Conservation (phyloP, 192 early-diverging fungal genomes). For the Phlyctochytrium planicorne region DNA sequence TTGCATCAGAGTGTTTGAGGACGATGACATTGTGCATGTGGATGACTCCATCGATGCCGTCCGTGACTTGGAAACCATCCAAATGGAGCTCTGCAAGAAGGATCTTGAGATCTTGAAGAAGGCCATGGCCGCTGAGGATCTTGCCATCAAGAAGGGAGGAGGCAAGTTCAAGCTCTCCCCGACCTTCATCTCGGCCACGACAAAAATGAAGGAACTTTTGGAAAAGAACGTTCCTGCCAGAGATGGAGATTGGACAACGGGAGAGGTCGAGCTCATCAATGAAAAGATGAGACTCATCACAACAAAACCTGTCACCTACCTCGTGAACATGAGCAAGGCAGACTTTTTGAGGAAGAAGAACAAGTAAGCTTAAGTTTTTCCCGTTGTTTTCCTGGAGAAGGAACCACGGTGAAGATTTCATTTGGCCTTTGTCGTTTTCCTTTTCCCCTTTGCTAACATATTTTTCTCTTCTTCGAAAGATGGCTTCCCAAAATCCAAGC, state of each 20-base stretch:
- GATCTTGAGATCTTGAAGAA: constrained; percentile 81
- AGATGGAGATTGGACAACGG: constrained; percentile 84
- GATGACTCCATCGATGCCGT: constrained; percentile 69
- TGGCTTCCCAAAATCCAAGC: constrained; percentile 56
- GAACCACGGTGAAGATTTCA: too few relatives aligned
- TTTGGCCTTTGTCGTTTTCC: too few relatives aligned
- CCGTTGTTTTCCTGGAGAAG: too few relatives aligned
- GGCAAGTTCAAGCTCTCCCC: constrained; percentile 50
- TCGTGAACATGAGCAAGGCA: constrained; percentile 83
- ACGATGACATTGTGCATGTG: constrained; percentile 80
- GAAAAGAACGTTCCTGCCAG: constrained; percentile 82
- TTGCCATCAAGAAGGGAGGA: constrained; percentile 42
- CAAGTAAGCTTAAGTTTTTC: too few relatives aligned
- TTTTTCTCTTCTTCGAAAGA: too few relatives aligned
- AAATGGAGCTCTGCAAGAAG: constrained; percentile 90
- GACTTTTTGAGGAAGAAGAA: constrained; percentile 94
- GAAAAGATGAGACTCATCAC: constrained; percentile 73
- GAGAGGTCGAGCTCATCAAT: constrained; percentile 92
- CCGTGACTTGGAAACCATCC: constrained; percentile 93
- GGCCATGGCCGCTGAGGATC: constrained; percentile 42
- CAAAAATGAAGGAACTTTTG: constrained; percentile 65
- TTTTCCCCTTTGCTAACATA: too few relatives aligned
- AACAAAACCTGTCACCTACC: constrained; percentile 52
- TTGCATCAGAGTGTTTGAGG: constrained; percentile 68
- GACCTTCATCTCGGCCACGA: too few relatives aligned